A percentile compares a stretch with the other conserved stretches of the same genome.
phyloP scores from a whole-genome alignment of 1,139 yeast species.

The Suhomyces wounanorum region DNA sequence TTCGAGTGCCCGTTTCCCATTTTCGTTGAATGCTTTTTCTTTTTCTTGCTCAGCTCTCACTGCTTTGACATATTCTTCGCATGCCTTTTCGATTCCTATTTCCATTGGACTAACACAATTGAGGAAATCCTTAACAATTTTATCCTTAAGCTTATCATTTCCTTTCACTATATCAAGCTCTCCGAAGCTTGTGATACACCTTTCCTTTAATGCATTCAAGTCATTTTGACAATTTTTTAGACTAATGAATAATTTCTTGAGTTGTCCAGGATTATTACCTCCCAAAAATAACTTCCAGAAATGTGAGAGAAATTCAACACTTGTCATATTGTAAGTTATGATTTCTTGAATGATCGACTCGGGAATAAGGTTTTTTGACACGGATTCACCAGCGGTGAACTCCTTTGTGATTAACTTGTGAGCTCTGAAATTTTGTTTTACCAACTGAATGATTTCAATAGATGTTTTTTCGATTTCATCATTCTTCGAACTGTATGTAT shows the following conservation, averaged over 20 bases:
- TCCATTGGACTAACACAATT: conserved; percentile 33
- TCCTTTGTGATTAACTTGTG: conserved; percentile 37
- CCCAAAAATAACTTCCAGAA: conserved; percentile 45
- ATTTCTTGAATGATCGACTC: conserved; percentile 34
- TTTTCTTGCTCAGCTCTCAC: conserved; percentile 22
- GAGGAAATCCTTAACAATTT: conserved; percentile 35
- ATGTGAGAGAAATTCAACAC: conserved; percentile 47
- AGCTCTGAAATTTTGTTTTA: conserved; percentile 57
- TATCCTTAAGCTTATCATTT: conserved; percentile 38
- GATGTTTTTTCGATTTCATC: conserved; percentile 51
- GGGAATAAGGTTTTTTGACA: conserved; percentile 28
- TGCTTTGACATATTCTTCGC: conserved; percentile 34
- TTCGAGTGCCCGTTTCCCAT: conserved; percentile 30
- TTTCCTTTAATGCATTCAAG: conserved; percentile 17
- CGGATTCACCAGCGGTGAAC: conserved; percentile 15
- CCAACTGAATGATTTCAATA: conserved; percentile 50
- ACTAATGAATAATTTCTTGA: conserved; percentile 39
- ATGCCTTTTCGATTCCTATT: conserved; percentile 33
- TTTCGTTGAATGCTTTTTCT: conserved; percentile 24
- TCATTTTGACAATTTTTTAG: conserved; percentile 33
- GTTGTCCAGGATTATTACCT: conserved; percentile 42
- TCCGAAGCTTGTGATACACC: conserved; percentile 11
- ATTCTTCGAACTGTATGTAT: conserved; percentile 36
- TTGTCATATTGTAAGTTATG: conserved; percentile 39
- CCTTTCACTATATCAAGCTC: conserved; percentile 18